Evolutionary conservation across 208 protist genomes (phyloP).

Genomic region (Strigomonas oncopelti): DNA sequence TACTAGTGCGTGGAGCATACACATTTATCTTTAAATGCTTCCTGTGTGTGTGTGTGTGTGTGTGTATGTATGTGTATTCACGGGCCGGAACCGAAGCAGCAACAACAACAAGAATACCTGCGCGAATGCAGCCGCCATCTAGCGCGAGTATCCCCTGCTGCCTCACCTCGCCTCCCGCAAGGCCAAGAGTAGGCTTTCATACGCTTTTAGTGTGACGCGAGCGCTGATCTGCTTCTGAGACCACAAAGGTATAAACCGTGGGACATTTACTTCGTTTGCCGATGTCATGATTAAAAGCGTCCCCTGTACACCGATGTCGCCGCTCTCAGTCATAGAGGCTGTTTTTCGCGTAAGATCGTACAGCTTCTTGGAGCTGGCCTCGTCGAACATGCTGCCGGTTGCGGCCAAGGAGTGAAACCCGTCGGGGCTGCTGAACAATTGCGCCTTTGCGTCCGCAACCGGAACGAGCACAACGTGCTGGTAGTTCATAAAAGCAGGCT

Average conservation of each 20-base stretch:
- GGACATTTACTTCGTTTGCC: constrained; percentile 49
- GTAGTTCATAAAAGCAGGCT: constrained; percentile 41
- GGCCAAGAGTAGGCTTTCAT: no score
- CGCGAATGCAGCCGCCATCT: no score
- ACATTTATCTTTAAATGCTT: no score
- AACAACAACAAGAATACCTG: no score
- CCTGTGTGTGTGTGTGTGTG: no score
- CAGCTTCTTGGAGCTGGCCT: constrained; percentile 25
- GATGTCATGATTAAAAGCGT: constrained; percentile 69
- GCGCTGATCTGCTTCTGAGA: constrained; percentile 32
- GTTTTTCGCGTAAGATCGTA: constrained; percentile 17
- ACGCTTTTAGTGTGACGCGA: no score
- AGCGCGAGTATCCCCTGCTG: no score
- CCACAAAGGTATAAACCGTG: constrained; percentile 38
- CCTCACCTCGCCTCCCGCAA: no score
- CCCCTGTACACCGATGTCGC: constrained; percentile 15
- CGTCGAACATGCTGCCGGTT: constrained; percentile 45
- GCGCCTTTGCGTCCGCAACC: constrained; percentile 35
- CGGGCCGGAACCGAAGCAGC: no score
- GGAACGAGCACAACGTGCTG: constrained; percentile 59
- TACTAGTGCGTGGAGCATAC: no score
- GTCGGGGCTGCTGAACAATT: constrained; percentile 25
- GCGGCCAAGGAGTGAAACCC: constrained; percentile 16
- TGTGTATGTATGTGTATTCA: no score
- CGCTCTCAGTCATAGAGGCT: constrained; percentile 5